A percentile compares a stretch with the other conserved stretches of the same genome.
Conservation (phyloP, 2,329 filamentous ascomycete species). For the Fusarium buxicola region DNA sequence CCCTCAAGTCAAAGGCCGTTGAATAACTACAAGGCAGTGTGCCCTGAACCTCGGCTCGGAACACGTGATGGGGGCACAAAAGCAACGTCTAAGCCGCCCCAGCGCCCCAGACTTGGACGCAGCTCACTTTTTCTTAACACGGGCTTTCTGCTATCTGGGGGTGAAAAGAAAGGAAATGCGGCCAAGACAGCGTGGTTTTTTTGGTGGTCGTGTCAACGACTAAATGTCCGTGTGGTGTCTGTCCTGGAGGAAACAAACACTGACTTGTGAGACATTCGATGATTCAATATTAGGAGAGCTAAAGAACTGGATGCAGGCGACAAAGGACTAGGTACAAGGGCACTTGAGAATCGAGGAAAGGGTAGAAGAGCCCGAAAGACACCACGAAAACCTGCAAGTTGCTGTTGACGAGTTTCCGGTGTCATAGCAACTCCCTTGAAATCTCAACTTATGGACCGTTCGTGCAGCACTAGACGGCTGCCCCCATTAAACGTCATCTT, state of each 20-base stretch:
- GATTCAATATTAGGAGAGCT: no score
- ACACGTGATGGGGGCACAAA: neutral
- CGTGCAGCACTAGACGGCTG: constrained; percentile 4
- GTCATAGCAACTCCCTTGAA: constrained; percentile 18
- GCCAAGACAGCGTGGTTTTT: neutral
- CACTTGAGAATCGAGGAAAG: no score
- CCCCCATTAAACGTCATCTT: neutral
- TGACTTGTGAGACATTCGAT: neutral
- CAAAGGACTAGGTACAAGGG: no score
- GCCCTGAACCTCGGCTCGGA: neutral
- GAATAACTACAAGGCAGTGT: no score
- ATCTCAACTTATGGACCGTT: neutral
- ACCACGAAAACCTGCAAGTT: no score
- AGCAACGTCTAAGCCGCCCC: constrained; percentile 1
- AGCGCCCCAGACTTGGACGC: constrained; percentile 1
- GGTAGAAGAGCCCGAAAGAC: no score
- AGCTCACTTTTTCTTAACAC: no score
- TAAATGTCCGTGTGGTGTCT: neutral
- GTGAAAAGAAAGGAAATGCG: neutral
- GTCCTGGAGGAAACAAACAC: neutral
- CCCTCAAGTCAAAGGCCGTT: no score
- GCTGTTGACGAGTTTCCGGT: constrained; percentile 3
- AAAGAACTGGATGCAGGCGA: no score
- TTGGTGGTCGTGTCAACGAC: constrained; percentile 3
- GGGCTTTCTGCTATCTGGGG: neutral